Percentiles rank a stretch among this genome's conserved stretches.
Conservation (phyloP, 495 filamentous ascomycete genomes). For the Polyplosphaeria fusca region DNA sequence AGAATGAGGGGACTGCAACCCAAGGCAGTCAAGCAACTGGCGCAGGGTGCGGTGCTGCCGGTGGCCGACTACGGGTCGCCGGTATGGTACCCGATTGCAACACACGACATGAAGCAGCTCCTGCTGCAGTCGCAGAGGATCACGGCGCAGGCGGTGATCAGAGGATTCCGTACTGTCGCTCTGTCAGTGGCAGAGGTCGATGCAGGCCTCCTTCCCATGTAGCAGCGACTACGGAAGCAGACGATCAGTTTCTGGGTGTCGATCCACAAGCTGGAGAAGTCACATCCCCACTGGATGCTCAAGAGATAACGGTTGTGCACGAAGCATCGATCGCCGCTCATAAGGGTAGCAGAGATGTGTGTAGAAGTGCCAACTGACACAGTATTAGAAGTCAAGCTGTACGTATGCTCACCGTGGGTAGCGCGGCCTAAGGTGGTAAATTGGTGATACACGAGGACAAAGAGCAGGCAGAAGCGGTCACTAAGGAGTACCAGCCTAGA, state of each 20-base stretch:
- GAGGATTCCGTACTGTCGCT: constrained; percentile 18
- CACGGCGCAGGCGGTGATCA: constrained; percentile 16
- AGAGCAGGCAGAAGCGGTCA: constrained; percentile 9
- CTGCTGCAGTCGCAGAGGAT: constrained; percentile 16
- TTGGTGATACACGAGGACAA: constrained; percentile 15
- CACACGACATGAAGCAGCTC: constrained; percentile 1
- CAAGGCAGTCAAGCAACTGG: constrained; percentile 15
- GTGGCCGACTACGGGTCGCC: background rate
- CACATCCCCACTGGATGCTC: constrained; percentile 5
- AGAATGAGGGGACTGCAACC: constrained; percentile 11
- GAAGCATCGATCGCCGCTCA: constrained; percentile 1
- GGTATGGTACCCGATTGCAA: background rate
- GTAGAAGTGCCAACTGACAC: constrained; percentile 6
- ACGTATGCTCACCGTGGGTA: constrained; percentile 12
- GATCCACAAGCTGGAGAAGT: constrained; percentile 6
- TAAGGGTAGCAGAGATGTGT: constrained; percentile 13
- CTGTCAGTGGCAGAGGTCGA: constrained; percentile 13
- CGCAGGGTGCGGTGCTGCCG: background rate
- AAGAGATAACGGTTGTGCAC: constrained; percentile 1
- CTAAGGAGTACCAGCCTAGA: constrained; percentile 16
- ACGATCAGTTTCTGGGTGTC: constrained; percentile 21
- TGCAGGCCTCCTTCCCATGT: constrained; percentile 14
- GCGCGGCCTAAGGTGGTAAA: constrained; percentile 17
- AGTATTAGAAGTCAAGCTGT: constrained; percentile 16
- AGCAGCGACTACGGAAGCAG: constrained; percentile 23